These are phyloP conservation scores for Beauveria australis DNA, from an alignment of 2,329 filamentous ascomycete species.

Conservation along the genomic window DNA sequence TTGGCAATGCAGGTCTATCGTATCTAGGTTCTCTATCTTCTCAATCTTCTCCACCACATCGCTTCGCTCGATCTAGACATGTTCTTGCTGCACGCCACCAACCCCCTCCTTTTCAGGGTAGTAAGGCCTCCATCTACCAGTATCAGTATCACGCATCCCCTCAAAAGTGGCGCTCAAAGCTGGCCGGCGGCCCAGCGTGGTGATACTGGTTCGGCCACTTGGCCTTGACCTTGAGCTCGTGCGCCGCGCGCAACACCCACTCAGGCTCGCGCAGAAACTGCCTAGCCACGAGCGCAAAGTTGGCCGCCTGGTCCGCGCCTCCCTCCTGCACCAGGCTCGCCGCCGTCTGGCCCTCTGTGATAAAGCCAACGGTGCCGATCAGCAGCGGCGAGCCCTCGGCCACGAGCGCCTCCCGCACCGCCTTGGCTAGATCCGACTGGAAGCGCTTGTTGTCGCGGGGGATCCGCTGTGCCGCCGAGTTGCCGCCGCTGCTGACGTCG, in stretches of 20 bases:
- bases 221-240: slow-evolving; percentile 62
- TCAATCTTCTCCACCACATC: too few species aligned
- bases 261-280: slow-evolving; percentile 78
- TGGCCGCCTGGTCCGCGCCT: slow-evolving; percentile 38
- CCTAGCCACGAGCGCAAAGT: slow-evolving; percentile 65
- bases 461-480: slow-evolving; percentile 54
- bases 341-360: slow-evolving; percentile 62
- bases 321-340: slow-evolving; percentile 45
- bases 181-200: slow-evolving; percentile 23
- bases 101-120: not conserved
- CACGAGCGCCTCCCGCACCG: slow-evolving; percentile 50
- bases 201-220: slow-evolving; percentile 63
- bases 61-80: too few species aligned
- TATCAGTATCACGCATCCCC: too few species aligned
- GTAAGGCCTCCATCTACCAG: too few species aligned
- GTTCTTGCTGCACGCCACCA: too few species aligned
- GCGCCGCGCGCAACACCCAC: slow-evolving; percentile 64
- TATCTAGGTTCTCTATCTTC: too few species aligned
- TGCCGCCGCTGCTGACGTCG: slow-evolving; percentile 73
- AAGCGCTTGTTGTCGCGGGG: slow-evolving; percentile 51
- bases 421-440: slow-evolving; percentile 47
- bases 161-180: not conserved
- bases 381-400: slow-evolving; percentile 42
- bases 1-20: not conserved
- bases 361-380: slow-evolving; percentile 67